Conservation (phyloP, 192 early-diverging fungal genomes). For the Lunasporangiospora selenospora region DNA sequence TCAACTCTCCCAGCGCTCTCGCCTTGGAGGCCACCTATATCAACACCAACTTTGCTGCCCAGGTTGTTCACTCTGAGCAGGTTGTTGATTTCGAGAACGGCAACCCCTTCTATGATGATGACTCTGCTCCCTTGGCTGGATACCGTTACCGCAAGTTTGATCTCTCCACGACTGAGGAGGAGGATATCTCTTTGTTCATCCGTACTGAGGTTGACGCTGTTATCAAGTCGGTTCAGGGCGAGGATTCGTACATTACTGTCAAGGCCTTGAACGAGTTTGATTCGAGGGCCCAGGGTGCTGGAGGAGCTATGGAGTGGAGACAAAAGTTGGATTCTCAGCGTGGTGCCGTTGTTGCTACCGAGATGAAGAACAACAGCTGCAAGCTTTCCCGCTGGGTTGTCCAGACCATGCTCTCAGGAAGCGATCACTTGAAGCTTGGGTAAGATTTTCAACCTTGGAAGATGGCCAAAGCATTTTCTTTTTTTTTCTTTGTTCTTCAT, state of each 20-base stretch:
- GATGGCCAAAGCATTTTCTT: no score
- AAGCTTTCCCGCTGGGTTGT: conserved; percentile 97
- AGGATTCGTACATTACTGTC: conserved; percentile 67
- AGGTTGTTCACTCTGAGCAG: conserved; percentile 66
- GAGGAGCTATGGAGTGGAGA: conserved; percentile 93
- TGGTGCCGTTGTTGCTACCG: conserved; percentile 95
- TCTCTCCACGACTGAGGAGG: conserved; percentile 66
- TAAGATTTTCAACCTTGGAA: conserved; percentile 29
- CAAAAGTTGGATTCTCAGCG: conserved; percentile 93
- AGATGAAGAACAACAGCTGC: conserved; percentile 97
- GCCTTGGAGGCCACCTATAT: conserved; percentile 89
- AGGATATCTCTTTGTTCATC: conserved; percentile 76
- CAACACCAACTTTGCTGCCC: conserved; percentile 84
- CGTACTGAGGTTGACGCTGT: conserved; percentile 92
- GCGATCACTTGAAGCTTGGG: conserved; percentile 90
- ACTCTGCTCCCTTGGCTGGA: conserved; percentile 64
- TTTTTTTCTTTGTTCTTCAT: not conserved
- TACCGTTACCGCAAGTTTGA: conserved; percentile 93
- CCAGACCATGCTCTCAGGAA: conserved; percentile 89
- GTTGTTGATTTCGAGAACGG: conserved; percentile 64
- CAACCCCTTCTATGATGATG: conserved; percentile 79
- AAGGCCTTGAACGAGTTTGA: conserved; percentile 96
- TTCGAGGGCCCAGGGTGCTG: conserved; percentile 80
- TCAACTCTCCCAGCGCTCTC: conserved; percentile 88
- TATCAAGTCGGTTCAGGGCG: conserved; percentile 57